Percentiles rank a stretch among this genome's conserved stretches.
Evolutionary conservation across 805 yeast species (phyloP).

Genomic region (Naumovozyma dairenensis): DNA sequence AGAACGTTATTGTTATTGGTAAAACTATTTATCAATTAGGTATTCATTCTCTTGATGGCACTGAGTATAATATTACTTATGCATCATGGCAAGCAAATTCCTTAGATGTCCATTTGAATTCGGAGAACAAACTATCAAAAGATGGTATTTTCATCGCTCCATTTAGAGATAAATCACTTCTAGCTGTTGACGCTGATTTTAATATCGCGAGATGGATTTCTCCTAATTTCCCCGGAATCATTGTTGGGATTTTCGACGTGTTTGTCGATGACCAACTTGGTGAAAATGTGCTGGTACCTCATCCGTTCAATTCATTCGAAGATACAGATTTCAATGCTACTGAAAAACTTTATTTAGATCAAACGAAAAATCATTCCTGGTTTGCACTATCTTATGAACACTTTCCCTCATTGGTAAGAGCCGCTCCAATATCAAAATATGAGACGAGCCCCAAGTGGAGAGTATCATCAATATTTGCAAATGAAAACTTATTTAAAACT

Average conservation of each 20-base stretch:
- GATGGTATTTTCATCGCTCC: constrained; percentile 80
- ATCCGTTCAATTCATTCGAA: constrained; percentile 41
- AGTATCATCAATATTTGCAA: constrained; percentile 28
- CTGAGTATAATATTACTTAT: constrained; percentile 79
- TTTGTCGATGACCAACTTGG: constrained; percentile 27
- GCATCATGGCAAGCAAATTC: constrained; percentile 90
- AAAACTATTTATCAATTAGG: constrained; percentile 62
- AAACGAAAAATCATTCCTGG: constrained; percentile 62
- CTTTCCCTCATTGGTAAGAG: constrained; percentile 72
- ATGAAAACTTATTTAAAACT: constrained; percentile 32
- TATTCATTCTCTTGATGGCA: constrained; percentile 63
- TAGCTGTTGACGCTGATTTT: constrained; percentile 63
- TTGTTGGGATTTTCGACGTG: constrained; percentile 74
- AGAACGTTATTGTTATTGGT: constrained; percentile 48
- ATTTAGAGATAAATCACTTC: constrained; percentile 64
- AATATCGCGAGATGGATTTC: constrained; percentile 75
- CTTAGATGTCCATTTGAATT: constrained; percentile 46
- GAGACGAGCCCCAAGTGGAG: constrained; percentile 36
- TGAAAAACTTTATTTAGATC: constrained; percentile 55
- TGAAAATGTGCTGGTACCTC: constrained; percentile 51
- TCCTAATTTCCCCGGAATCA: constrained; percentile 52
- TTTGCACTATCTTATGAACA: constrained; percentile 70
- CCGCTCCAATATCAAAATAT: constrained; percentile 69
- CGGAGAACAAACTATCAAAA: constrained; percentile 43
- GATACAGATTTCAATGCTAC: constrained; percentile 16